These are phyloP conservation scores for Quercus robur DNA, from an alignment of 306 rosid genomes.

Conservation along the genomic window DNA sequence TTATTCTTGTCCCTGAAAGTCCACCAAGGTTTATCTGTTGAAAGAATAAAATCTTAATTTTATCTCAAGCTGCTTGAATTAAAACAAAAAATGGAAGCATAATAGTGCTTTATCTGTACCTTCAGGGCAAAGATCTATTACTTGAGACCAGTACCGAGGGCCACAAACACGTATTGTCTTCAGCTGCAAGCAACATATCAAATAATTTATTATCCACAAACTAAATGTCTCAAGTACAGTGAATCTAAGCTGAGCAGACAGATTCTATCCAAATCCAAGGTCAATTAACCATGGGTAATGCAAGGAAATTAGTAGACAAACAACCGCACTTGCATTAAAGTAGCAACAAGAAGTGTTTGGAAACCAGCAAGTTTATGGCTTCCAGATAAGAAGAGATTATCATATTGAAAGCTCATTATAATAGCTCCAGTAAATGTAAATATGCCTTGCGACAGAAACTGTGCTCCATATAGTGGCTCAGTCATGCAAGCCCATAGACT, in stretches of 20 bases:
- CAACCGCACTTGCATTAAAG: no score
- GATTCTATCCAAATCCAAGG: slow-evolving; percentile 22
- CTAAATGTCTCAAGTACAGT: slow-evolving; percentile 16
- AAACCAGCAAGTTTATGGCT: no score
- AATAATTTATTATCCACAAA: slow-evolving; percentile 20
- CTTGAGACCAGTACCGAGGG: slow-evolving; percentile 96
- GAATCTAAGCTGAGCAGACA: neutral
- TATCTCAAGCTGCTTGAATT: slow-evolving; percentile 8
- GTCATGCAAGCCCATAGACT: neutral
- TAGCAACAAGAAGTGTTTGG: no score
- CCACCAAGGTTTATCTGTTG: slow-evolving; percentile 96
- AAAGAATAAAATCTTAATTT: slow-evolving; percentile 17
- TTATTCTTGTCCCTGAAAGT: slow-evolving; percentile 70
- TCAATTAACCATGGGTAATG: slow-evolving; percentile 12
- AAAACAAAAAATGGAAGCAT: slow-evolving; percentile 14
- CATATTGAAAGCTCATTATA: neutral
- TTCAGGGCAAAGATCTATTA: slow-evolving; percentile 72
- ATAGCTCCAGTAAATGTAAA: neutral
- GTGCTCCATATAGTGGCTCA: neutral
- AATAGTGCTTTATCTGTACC: slow-evolving; percentile 43
- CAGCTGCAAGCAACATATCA: slow-evolving; percentile 54
- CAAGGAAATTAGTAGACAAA: neutral
- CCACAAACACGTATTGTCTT: slow-evolving; percentile 82
- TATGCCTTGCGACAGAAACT: neutral
- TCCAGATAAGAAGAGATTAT: no score